A percentile compares a stretch with the other conserved stretches of the same genome.
These are phyloP conservation scores for Penicillium riverlandense DNA, from an alignment of 495 filamentous ascomycete species.

Conservation along the genomic window DNA sequence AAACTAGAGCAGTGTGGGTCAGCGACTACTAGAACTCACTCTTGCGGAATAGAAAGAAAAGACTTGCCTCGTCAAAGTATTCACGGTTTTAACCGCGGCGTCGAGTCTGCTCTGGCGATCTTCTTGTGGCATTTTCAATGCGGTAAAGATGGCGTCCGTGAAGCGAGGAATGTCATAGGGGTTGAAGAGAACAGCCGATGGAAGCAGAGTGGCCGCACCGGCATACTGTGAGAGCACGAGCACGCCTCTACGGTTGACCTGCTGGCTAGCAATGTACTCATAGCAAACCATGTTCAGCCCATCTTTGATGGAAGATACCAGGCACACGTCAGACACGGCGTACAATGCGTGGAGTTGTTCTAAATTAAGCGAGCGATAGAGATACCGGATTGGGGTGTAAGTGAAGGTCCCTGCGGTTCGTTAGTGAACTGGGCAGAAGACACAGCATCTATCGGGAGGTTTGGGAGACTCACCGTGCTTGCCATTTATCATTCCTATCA, in stretches of 20 bases:
- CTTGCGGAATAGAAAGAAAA: too few relatives aligned
- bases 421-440: neutral
- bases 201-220: constrained; percentile 52
- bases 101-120: too few relatives aligned
- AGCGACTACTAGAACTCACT: too few relatives aligned
- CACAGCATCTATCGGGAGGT: neutral
- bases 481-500: constrained; percentile 88
- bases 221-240: constrained; percentile 92
- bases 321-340: constrained; percentile 79
- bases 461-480: constrained; percentile 28
- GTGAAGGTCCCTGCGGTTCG: constrained; percentile 61
- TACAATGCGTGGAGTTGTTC: constrained; percentile 91
- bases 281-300: constrained; percentile 97
- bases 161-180: too few relatives aligned
- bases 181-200: too few relatives aligned
- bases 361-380: constrained; percentile 84
- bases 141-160: too few relatives aligned
- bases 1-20: too few relatives aligned
- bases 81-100: too few relatives aligned
- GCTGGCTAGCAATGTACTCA: constrained; percentile 89
- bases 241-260: constrained; percentile 66
- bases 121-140: too few relatives aligned
- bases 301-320: constrained; percentile 86
- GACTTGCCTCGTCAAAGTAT: too few relatives aligned
- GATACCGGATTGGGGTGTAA: constrained; percentile 89